phyloP scores from a whole-genome alignment of 1,284 basidiomycete genomes.

The Singerocomus rubriflavus region DNA sequence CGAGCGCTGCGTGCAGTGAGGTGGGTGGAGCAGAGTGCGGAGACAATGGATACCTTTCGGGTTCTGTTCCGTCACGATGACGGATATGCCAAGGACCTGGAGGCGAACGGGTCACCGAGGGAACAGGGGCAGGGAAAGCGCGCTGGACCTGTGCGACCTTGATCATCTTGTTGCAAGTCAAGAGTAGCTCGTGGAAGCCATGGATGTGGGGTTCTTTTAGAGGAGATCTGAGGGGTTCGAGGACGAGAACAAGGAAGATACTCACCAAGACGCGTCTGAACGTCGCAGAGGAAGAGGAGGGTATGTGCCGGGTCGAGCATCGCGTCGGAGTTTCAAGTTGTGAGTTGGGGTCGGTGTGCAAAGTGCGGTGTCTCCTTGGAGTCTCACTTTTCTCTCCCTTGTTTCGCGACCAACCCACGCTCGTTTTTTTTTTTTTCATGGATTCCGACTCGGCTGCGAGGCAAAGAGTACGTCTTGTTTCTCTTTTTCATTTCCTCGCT shows the following conservation, averaged over 20 bases:
- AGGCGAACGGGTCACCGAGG: background rate
- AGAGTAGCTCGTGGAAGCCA: slow-evolving; percentile 68
- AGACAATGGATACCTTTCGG: slow-evolving; percentile 53
- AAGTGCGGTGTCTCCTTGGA: slow-evolving; percentile 7
- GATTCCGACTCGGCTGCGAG: slow-evolving; percentile 41
- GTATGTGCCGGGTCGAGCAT: slow-evolving; percentile 48
- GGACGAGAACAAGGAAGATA: too few relatives aligned
- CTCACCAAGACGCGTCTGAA: slow-evolving; percentile 76
- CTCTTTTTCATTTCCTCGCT: background rate
- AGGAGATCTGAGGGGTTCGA: too few relatives aligned
- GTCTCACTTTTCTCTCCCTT: too few relatives aligned
- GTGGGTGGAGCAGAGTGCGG: background rate
- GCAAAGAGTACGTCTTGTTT: slow-evolving; percentile 39
- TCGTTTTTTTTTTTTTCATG: background rate
- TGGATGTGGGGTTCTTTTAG: slow-evolving; percentile 48
- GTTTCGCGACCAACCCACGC: background rate
- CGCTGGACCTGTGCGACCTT: slow-evolving; percentile 64
- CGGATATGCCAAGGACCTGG: slow-evolving; percentile 64
- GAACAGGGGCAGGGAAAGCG: too few relatives aligned
- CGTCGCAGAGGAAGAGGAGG: slow-evolving; percentile 76
- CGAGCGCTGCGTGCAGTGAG: slow-evolving; percentile 53
- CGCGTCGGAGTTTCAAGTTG: slow-evolving; percentile 7
- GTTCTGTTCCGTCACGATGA: slow-evolving; percentile 84
- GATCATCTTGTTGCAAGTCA: slow-evolving; percentile 71
- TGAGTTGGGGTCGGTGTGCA: background rate